Evolutionary conservation across 2,329 filamentous ascomycete genomes (phyloP), one percentile per base, ranked within the genome.

Genomic region (Cryoendolithus antarcticus): DNA sequence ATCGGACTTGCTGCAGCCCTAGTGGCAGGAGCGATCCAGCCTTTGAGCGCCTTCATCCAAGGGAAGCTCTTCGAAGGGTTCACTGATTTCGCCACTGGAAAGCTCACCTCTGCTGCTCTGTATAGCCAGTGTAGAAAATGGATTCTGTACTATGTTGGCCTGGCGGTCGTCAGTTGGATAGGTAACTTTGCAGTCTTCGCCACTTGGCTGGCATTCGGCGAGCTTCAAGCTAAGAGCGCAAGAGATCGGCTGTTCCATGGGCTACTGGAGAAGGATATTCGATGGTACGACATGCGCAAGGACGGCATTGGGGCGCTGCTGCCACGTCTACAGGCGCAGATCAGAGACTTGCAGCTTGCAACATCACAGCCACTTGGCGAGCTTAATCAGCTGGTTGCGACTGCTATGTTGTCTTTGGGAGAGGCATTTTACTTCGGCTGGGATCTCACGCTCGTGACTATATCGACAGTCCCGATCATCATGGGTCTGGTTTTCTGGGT

Each of bases 401-500:
- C 80, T 3, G 71, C 77, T 0, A 27, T 80, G 3, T 73, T 75
- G 4, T 81, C 82, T 7, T 61, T 94, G 1, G 65, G 63, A 1
- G 66, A 95, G 1, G 85, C 86, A 0, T 71, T 95, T 24, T 80
- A 75, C 55, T 81, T 75, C 50, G 91, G 84, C 0, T 95, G 84
- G 85, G 80, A 80, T 45, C 68, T 96, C n/a, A 86, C 88, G 0
- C 65, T 94, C 0, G 77, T 93, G 3, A 78, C 89, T 8, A 65
- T 93, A 3, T 73, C 80, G 0, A 80, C 77, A 0, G 66, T 86
- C 0, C 85, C 89, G 0, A 45, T 89, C 1, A 77, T 83, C 4
- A 66, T 74, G 2, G 41, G 75, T 1, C 52, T 79, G 1, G 67
- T 91, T 2, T 67, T 65, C 1, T 60, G 77, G 7, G 63, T 84